These are phyloP conservation scores for Alternaria gaisen DNA, from an alignment of 2,329 filamentous ascomycete species.

Conservation along the genomic window DNA sequence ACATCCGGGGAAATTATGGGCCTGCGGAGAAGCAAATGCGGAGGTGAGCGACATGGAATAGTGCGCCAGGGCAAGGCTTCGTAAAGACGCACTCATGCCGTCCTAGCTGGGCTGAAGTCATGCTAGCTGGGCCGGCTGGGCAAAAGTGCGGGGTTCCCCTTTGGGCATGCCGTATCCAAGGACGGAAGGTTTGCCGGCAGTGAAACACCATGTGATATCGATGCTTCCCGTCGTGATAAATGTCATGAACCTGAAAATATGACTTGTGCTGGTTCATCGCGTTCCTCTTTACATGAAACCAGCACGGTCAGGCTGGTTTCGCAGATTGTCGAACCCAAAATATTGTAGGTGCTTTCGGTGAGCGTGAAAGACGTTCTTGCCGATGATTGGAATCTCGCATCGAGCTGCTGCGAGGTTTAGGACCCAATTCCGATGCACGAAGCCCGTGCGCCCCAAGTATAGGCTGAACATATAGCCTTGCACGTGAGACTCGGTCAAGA, in stretches of 20 bases:
- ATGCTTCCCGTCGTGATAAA: not conserved
- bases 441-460: not conserved
- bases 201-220: not conserved
- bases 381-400: not conserved
- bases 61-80: constrained; percentile 1
- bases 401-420: not conserved
- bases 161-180: constrained; percentile 14
- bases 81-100: not conserved
- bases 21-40: constrained; percentile 16
- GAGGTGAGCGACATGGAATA: constrained; percentile 4
- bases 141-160: constrained; percentile 14
- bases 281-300: not conserved
- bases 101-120: constrained; percentile 8
- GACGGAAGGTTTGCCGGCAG: constrained; percentile 7
- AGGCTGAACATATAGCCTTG: not conserved
- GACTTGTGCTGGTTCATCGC: not conserved
- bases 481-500: not conserved
- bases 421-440: not conserved
- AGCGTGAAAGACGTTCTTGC: not conserved
- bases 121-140: constrained; percentile 13
- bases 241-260: not conserved
- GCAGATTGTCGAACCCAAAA: not conserved
- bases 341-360: not conserved
- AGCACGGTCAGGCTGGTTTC: not conserved
- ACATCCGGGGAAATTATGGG: constrained; percentile 23